These are phyloP conservation scores for Beauveria bassiana DNA, from an alignment of 2,329 filamentous ascomycete genomes.

Conservation along the genomic window DNA sequence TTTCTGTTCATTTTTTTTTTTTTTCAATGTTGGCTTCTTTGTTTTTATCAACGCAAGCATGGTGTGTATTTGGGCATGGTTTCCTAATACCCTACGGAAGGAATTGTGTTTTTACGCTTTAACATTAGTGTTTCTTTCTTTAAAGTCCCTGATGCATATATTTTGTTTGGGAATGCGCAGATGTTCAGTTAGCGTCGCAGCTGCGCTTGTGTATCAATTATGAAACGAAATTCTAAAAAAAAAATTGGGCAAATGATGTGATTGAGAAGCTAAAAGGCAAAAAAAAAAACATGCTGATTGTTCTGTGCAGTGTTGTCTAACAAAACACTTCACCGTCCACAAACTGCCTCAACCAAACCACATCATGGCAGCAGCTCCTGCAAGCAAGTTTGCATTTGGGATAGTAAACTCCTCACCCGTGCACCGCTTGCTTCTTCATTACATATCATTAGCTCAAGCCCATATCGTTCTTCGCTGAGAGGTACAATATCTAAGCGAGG, in stretches of 20 bases:
- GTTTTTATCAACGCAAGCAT: conserved; percentile 5
- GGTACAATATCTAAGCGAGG: too few relatives aligned
- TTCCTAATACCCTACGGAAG: conserved; percentile 10
- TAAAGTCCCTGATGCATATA: background rate
- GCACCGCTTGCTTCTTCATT: too few relatives aligned
- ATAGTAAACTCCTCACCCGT: too few relatives aligned
- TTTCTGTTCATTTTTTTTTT: background rate
- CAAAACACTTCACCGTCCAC: too few relatives aligned
- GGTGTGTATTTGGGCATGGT: conserved; percentile 9
- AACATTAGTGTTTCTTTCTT: background rate
- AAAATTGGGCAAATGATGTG: background rate
- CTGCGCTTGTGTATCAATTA: background rate
- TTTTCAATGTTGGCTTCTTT: background rate
- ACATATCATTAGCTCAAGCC: too few relatives aligned
- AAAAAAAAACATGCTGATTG: too few relatives aligned
- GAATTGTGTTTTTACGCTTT: conserved; percentile 8
- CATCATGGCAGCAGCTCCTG: too few relatives aligned
- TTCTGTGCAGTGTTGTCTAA: too few relatives aligned
- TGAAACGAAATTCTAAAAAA: background rate
- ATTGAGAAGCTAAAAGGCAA: background rate
- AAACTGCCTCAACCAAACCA: too few relatives aligned
- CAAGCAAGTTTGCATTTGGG: too few relatives aligned
- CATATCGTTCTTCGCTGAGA: too few relatives aligned
- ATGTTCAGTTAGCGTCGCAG: background rate
- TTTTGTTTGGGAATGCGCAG: background rate